Evolutionary conservation across 2,329 filamentous ascomycete genomes (phyloP), one percentile per base, ranked within the genome.

Genomic region (Ophiocordyceps camponoti-leonardi): DNA sequence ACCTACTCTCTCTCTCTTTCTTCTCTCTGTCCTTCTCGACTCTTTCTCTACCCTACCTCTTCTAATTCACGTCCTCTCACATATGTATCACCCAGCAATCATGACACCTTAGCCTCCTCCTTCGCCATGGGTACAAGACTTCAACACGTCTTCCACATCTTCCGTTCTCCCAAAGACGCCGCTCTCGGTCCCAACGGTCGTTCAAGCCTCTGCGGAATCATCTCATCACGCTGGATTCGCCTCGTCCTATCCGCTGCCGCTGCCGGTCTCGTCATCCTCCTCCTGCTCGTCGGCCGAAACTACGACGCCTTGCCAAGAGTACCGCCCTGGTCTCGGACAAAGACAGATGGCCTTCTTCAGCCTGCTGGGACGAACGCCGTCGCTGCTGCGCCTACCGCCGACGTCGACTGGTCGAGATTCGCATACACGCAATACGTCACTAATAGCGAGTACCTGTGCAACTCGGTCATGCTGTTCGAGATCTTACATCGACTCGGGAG

Each of bases 401-500:
- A 58, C 7, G 50, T 64, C 23, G 55, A 69, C 52, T 70, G 67
- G 67, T 61, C 58, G 2, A 56, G 54, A 43, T 71, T 64, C 45
- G 70, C 69, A 1, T 72, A 73, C 48, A 62, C 64, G 1, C 67
- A 69, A 51, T 73, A 73, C 54, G 68, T 65, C 33, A 73, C 69
- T 1, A 58, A 65, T n/a, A 56, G 58, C 31, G 61, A 62, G 0
- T 68, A 71, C 46, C 57, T 73, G 2, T 73, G 69, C 50, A 72
- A 71, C 52, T 66, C 68, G 0, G 57, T 72, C 41, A 70, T 73
- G 67, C 57, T 71, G 2, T 70, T 72, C 45, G 68, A 70, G 48
- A 61, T 59, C 1, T 46, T 73, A 7, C 53, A 63, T 18, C 56
- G 61, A 1, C 50, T 71, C 0, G 55, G 58, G 7, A 71, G 66